These are phyloP conservation scores for Leccinum subgranulosum DNA, from an alignment of 768 basidiomycete species.

Conservation along the genomic window DNA sequence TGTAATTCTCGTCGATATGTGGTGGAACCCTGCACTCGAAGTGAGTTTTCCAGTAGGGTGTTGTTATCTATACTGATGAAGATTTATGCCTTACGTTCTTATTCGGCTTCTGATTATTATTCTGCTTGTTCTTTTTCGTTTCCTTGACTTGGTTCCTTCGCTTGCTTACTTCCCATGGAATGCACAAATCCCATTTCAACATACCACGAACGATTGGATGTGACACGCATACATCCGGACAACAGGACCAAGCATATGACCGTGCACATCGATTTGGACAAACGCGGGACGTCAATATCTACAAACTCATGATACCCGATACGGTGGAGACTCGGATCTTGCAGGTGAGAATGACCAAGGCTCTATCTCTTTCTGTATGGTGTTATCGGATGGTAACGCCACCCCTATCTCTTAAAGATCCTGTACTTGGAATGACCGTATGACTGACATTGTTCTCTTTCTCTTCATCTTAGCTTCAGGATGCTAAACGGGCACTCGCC, in stretches of 20 bases:
- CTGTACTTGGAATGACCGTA: background rate
- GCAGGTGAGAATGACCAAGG: constrained; percentile 38
- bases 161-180: background rate
- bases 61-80: constrained; percentile 8
- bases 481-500: constrained; percentile 84
- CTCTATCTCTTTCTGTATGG: background rate
- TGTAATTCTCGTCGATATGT: constrained; percentile 88
- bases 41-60: constrained; percentile 36
- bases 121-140: background rate
- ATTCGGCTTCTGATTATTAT: background rate
- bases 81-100: background rate
- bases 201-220: background rate
- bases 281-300: constrained; percentile 80
- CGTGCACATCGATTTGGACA: constrained; percentile 90
- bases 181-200: background rate
- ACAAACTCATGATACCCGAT: constrained; percentile 81
- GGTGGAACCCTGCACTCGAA: constrained; percentile 93
- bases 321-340: constrained; percentile 90
- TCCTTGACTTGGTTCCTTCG: background rate
- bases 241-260: constrained; percentile 89
- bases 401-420: background rate
- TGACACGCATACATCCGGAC: background rate
- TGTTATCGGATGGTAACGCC: background rate
- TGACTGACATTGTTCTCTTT: constrained; percentile 1
- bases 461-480: constrained; percentile 59